Percentiles rank a stretch among this genome's conserved stretches.
Conservation (phyloP, 176 grass and related monocot species). For the Stipa capillata region DNA sequence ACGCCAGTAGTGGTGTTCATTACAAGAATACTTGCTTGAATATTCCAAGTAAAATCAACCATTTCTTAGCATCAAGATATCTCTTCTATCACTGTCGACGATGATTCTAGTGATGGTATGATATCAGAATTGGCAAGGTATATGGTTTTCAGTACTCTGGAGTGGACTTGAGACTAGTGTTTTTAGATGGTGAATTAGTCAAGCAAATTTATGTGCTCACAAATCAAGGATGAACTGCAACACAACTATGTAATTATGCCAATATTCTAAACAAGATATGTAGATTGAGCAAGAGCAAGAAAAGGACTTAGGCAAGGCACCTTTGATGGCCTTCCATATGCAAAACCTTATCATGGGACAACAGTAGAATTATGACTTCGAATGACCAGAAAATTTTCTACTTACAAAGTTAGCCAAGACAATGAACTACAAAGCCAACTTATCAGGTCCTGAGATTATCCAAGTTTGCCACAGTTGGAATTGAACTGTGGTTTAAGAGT, state of each 20-base stretch:
- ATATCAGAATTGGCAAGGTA: not conserved
- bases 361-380: not conserved
- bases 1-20: not conserved
- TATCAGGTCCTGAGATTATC: not conserved
- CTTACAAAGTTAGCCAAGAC: not conserved
- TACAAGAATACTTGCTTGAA: not conserved
- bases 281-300: not conserved
- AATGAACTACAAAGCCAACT: not conserved
- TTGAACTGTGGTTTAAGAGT: not conserved
- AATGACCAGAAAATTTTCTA: not conserved
- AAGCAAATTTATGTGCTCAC: not conserved
- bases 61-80: not conserved
- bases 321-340: not conserved
- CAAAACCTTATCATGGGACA: conserved; percentile 1
- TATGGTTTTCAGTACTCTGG: not conserved
- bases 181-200: not conserved
- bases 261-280: not conserved
- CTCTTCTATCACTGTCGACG: not conserved
- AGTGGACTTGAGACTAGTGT: not conserved
- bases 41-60: not conserved
- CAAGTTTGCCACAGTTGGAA: not conserved
- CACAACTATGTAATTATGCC: not conserved
- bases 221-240: not conserved
- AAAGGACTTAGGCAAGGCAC: not conserved
- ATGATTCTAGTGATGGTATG: not conserved